Base-by-base conservation (phyloP, 2,329 filamentous ascomycete genomes). In the Xylaria sp. region DNA sequence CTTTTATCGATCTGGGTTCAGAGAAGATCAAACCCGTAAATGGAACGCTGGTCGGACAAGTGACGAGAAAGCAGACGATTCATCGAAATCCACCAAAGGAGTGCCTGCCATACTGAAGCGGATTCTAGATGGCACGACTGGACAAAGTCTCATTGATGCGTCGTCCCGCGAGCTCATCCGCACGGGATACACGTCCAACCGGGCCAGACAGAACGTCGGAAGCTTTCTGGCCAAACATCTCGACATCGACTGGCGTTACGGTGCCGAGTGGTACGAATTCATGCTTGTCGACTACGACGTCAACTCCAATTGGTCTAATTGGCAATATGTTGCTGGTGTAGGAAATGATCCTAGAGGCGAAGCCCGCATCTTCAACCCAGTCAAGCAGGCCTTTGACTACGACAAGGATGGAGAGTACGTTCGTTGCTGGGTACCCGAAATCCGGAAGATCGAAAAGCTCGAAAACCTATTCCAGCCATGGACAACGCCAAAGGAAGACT, bases 191-290 rank as follows among this genome's bases (percentile, higher is more conserved):
- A 92, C 89, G 0, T 89, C 86, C 1, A 92, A 92, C 69, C 81
- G 89, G 11, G 86, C 88, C 0, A 78, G 90, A 2, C 89, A 92
- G 71, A 92, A 92, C 57, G 87, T 91, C 0, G 89, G 89, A 0
- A 87, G 80, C 13, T 93, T 90, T 70, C 76, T 92, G 1, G 75
- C 88, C 0, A 91, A 90, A 65, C 88, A 91, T 62, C 76, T 92
- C 2, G 80, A 80, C 1, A 85, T 93, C 19, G 90, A 93, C 72
- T 94, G 90, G 90, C 83, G 89, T 0, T 80, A 90, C 11, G 90
- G 90, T 0, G 90, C 89, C 0, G 90, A 92, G 70, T 93, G 88
- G 88, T 93, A 92, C 69, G 90, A 93, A 70, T 83, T 81, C 69
- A 76, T 89, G 69, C 78, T 92, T 2, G 78, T 87, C 35, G 90